phyloP scores from a whole-genome alignment of 108 stramenopile species.

The Mediolabrus comicus region DNA sequence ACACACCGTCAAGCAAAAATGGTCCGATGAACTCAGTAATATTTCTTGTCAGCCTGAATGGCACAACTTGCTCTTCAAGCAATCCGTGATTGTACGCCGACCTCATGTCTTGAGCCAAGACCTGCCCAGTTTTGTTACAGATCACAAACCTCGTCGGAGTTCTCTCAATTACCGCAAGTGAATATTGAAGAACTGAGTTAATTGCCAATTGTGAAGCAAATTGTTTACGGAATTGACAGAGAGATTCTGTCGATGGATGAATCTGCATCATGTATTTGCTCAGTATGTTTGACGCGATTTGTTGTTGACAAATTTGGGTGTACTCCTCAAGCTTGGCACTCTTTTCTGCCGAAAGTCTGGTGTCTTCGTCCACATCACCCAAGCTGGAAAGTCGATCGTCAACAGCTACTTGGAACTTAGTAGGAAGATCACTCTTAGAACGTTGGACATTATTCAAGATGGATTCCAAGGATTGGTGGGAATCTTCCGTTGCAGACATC shows the following conservation, averaged over 20 bases:
- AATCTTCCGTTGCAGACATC: conserved; percentile 60
- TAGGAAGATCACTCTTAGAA: conserved; percentile 2
- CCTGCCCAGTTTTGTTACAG: conserved; percentile 46
- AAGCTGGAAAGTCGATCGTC: conserved; percentile 12
- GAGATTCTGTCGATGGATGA: conserved; percentile 48
- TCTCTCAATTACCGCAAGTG: conserved; percentile 71
- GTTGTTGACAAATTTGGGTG: conserved; percentile 49
- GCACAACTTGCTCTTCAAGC: conserved; percentile 59
- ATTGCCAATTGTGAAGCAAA: conserved; percentile 72
- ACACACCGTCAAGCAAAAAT: conserved; percentile 62
- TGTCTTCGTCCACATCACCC: conserved; percentile 16
- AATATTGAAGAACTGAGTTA: conserved; percentile 82
- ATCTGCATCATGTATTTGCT: conserved; percentile 41
- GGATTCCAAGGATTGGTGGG: conserved; percentile 64
- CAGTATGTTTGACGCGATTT: conserved; percentile 45
- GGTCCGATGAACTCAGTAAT: conserved; percentile 65
- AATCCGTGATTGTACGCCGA: conserved; percentile 85
- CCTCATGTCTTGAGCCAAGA: conserved; percentile 74
- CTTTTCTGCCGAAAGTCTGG: conserved; percentile 18
- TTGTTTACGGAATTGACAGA: conserved; percentile 72
- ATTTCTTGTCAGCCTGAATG: conserved; percentile 85
- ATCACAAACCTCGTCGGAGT: conserved; percentile 72
- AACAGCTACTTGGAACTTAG: conserved; percentile 39
- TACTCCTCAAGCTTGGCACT: conserved; percentile 53
- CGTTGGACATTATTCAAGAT: conserved; percentile 34